A percentile compares a stretch with the other conserved stretches of the same genome.
phyloP scores from a whole-genome alignment of 352 stramenopile genomes.

The Saprolegnia diclina region DNA sequence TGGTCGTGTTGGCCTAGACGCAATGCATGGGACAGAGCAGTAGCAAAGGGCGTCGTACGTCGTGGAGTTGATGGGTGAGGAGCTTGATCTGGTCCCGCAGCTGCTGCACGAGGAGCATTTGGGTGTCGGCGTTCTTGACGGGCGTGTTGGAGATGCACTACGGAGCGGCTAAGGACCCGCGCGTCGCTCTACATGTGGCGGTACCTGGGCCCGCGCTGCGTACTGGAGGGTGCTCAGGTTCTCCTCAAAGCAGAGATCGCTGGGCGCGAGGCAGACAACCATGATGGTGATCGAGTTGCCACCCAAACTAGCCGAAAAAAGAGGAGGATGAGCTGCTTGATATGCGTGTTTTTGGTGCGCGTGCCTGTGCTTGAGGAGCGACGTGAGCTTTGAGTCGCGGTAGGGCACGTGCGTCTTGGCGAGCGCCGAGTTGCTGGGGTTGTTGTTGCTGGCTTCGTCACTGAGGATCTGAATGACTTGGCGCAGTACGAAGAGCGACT shows the following conservation, averaged over 20 bases:
- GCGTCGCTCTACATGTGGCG: background rate
- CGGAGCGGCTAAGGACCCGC: background rate
- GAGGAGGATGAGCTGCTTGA: background rate
- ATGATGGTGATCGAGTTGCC: slow-evolving; percentile 89
- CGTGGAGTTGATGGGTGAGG: slow-evolving; percentile 29
- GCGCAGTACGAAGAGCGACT: slow-evolving; percentile 50
- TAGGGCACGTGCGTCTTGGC: slow-evolving; percentile 80
- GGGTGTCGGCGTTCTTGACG: slow-evolving; percentile 24
- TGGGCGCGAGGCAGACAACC: slow-evolving; percentile 85
- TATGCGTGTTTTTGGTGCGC: background rate
- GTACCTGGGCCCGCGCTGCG: slow-evolving; percentile 80
- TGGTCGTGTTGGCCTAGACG: slow-evolving; percentile 23
- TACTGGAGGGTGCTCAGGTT: slow-evolving; percentile 92
- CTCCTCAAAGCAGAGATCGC: slow-evolving; percentile 80
- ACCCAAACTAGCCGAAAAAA: slow-evolving; percentile 36
- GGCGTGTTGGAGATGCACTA: slow-evolving; percentile 26
- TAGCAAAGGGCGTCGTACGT: background rate
- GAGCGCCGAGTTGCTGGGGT: too few relatives aligned
- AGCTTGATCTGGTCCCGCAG: slow-evolving; percentile 43
- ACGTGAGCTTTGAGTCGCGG: slow-evolving; percentile 91
- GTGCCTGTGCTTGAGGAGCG: slow-evolving; percentile 79
- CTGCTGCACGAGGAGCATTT: slow-evolving; percentile 34
- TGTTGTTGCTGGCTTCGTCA: slow-evolving; percentile 30
- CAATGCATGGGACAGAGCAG: too few relatives aligned
- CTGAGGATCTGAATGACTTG: slow-evolving; percentile 54